A percentile compares a stretch with the other conserved stretches of the same genome.
Conservation (phyloP, 2,329 filamentous ascomycete genomes). For the Fusarium liriodendri region DNA sequence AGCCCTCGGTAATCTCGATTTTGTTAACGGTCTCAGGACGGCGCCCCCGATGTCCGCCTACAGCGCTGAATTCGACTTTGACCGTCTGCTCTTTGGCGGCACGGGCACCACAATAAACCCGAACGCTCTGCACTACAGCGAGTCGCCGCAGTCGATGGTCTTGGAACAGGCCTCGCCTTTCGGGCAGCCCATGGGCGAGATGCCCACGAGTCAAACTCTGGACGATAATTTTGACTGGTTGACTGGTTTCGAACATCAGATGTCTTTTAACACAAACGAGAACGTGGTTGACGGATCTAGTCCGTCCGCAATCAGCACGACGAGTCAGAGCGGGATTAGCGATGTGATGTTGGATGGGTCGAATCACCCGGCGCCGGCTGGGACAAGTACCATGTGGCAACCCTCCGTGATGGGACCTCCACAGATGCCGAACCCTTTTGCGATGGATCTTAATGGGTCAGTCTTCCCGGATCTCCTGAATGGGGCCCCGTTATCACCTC, state of each 20-base stretch:
- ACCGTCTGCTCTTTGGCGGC: constrained; percentile 71
- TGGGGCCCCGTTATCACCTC: constrained; percentile 80
- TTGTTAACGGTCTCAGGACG: constrained; percentile 77
- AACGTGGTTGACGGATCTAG: constrained; percentile 92
- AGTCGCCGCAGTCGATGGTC: constrained; percentile 75
- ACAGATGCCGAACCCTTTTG: constrained; percentile 75
- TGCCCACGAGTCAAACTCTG: constrained; percentile 67
- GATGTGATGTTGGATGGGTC: constrained; percentile 91
- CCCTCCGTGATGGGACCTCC: constrained; percentile 76
- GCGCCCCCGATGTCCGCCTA: constrained; percentile 76
- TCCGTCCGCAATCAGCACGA: constrained; percentile 94
- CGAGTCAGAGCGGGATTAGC: constrained; percentile 90
- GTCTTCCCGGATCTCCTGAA: constrained; percentile 83
- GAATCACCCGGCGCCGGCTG: constrained; percentile 68
- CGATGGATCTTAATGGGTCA: constrained; percentile 78
- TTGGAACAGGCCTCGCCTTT: constrained; percentile 73
- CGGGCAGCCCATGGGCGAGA: constrained; percentile 66
- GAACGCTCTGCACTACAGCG: constrained; percentile 84
- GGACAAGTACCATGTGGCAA: constrained; percentile 74
- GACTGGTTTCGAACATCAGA: constrained; percentile 81
- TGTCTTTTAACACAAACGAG: constrained; percentile 78
- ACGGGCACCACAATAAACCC: constrained; percentile 75
- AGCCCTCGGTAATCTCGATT: constrained; percentile 73
- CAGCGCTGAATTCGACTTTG: constrained; percentile 62
- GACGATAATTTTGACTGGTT: constrained; percentile 88